These are phyloP conservation scores for Tephrocybe sp. DNA, from an alignment of 768 basidiomycete genomes.

Conservation along the genomic window DNA sequence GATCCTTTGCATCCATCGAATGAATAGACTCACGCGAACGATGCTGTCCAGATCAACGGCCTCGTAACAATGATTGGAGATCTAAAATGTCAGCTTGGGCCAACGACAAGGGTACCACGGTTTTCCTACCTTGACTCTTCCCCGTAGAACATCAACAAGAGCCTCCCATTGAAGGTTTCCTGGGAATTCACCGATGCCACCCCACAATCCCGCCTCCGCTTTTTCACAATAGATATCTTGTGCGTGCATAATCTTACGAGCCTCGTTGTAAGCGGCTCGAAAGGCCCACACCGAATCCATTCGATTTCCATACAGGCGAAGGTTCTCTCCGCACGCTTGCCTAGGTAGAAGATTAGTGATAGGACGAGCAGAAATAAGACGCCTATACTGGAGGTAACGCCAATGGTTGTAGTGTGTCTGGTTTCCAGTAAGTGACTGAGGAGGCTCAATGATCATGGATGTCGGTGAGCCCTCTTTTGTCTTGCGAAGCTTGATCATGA, in stretches of 20 bases:
- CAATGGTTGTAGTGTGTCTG: constrained; percentile 51
- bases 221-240: constrained; percentile 74
- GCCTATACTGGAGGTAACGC: constrained; percentile 76
- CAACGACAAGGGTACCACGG: not conserved
- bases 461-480: constrained; percentile 72
- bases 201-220: constrained; percentile 49
- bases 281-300: constrained; percentile 82
- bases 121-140: constrained; percentile 69
- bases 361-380: not conserved
- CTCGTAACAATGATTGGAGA: constrained; percentile 69
- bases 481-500: constrained; percentile 79
- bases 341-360: constrained; percentile 26
- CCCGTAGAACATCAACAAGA: constrained; percentile 79
- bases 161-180: constrained; percentile 72
- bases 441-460: constrained; percentile 85
- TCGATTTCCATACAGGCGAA: constrained; percentile 49
- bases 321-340: constrained; percentile 61
- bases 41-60: constrained; percentile 70
- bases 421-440: constrained; percentile 55
- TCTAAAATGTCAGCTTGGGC: constrained; percentile 29
- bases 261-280: constrained; percentile 77
- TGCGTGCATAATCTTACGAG: constrained; percentile 58
- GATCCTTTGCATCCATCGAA: not conserved
- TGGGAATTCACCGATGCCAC: constrained; percentile 53
- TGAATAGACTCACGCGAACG: constrained; percentile 48